These are phyloP conservation scores for Suillus ampliporus DNA, from an alignment of 768 basidiomycete species.

Conservation along the genomic window DNA sequence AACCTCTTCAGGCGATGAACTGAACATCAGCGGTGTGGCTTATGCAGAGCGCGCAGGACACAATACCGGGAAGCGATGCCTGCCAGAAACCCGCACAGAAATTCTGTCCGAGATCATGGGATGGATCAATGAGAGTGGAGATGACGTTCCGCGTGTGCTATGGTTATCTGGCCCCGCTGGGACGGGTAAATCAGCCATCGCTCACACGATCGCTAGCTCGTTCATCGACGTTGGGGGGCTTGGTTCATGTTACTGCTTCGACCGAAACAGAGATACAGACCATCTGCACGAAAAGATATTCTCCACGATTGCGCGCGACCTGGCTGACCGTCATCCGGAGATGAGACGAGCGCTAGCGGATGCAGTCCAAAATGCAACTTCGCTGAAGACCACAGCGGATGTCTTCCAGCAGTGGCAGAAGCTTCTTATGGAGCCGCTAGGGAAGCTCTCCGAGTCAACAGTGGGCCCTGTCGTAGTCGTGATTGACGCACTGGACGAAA, in stretches of 20 bases:
- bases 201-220: too few species aligned
- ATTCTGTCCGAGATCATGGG: too few species aligned
- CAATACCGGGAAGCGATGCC: too few species aligned
- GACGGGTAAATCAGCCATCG: background rate
- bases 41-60: too few species aligned
- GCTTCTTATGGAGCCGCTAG: conserved; percentile 23
- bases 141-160: too few species aligned
- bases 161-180: background rate
- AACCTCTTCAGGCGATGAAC: too few species aligned
- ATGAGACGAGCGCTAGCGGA: background rate
- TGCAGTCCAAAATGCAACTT: background rate
- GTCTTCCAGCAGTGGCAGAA: conserved; percentile 19
- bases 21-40: too few species aligned
- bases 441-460: conserved; percentile 9
- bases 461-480: conserved; percentile 28
- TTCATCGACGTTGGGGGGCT: conserved; percentile 18
- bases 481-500: conserved; percentile 30
- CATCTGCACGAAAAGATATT: conserved; percentile 18
- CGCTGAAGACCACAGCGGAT: conserved; percentile 1
- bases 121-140: too few species aligned
- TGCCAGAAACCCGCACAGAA: too few species aligned
- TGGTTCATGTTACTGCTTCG: conserved; percentile 23
- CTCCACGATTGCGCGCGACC: conserved; percentile 23
- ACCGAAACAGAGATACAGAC: conserved; percentile 17
- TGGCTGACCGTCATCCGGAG: conserved; percentile 10